Evolutionary conservation across 352 stramenopile genomes (phyloP).

Genomic region (Paralagenidium karlingii): DNA sequence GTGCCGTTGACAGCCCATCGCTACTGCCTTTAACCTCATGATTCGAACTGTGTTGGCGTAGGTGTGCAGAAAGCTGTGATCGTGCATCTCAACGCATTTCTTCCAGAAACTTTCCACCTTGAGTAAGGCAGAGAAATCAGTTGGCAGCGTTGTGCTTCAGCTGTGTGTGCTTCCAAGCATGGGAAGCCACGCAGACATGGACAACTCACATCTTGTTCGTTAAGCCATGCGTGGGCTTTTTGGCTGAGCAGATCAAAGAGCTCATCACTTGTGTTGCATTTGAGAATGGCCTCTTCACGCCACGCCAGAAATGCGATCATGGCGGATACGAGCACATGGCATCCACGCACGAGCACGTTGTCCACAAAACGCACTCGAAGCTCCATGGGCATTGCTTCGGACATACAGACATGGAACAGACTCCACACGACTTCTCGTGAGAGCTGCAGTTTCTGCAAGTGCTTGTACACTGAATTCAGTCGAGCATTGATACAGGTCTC

Average conservation of each 20-base stretch:
- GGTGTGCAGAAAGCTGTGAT: constrained; percentile 16
- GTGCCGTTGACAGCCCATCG: constrained; percentile 14
- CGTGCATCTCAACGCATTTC: constrained; percentile 20
- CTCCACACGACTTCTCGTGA: constrained; percentile 19
- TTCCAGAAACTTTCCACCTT: constrained; percentile 31
- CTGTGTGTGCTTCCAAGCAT: too few relatives aligned
- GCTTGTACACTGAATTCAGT: constrained; percentile 17
- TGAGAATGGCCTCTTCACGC: constrained; percentile 17
- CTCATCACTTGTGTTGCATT: constrained; percentile 7
- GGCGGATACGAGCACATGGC: constrained; percentile 22
- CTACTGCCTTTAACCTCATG: constrained; percentile 24
- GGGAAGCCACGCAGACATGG: too few relatives aligned
- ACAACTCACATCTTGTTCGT: background rate
- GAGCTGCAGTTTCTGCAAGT: constrained; percentile 18
- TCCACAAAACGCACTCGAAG: constrained; percentile 30
- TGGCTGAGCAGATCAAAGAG: constrained; percentile 14
- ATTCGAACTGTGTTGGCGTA: constrained; percentile 15
- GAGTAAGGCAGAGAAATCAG: too few relatives aligned
- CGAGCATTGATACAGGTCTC: constrained; percentile 23
- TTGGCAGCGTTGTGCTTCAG: too few relatives aligned
- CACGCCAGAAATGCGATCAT: constrained; percentile 30
- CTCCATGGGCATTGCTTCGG: constrained; percentile 16
- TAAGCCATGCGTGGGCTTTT: constrained; percentile 16
- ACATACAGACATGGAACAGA: constrained; percentile 21
- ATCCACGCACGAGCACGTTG: constrained; percentile 26